Evolutionary conservation across 306 rosid genomes (phyloP), one percentile per base, ranked within the genome.

Genomic region (Glycyrrhiza uralensis): DNA sequence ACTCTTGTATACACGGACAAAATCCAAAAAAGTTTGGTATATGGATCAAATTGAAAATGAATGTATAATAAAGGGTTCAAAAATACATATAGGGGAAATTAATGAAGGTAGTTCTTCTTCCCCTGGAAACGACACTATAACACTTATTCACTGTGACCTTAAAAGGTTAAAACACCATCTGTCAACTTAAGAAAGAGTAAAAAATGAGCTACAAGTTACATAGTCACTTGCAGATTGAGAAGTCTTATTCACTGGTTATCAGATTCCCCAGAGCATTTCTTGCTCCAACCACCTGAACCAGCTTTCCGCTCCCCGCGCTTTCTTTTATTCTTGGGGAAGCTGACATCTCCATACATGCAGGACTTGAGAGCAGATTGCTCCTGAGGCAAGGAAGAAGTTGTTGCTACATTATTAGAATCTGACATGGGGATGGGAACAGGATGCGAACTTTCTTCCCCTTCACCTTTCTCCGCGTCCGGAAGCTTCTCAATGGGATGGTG

Each of bases 221-320:
- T 52, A 51, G 61, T 17, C 32, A 30, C 51, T 56, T n/a, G 13
- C 13, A 47, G 45, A 45, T 33, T 5, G 71, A 41, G 12, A 61
- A 55, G 30, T 54, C 41, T 49, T 69, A 59, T 71, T 92, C 84
- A 86, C 44, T 75, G 90, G 77, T 88, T 90, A 32, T 86, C 94
- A 39, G 96, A 85, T 66, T 89, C 90, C 7, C 90, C 82, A 0
- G 92, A 80, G 76, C 88, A 82, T 79, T 80, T 83, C 94, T 76
- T 87, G 88, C 67, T 90, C 97, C 98, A 93, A 32, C 84, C 83
- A 74, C 65, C 90, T 0, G 92, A 86, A 55, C 94, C 92, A 1
- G 98, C 92, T 85, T 82, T 90, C 38, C 98, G 87, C 67, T 90
- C 98, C 74, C 94, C 97, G 20, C 97, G 82, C 80, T 87, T 93